phyloP scores from a whole-genome alignment of 2,329 filamentous ascomycete genomes.

The Aspergillus sclerotialis region DNA sequence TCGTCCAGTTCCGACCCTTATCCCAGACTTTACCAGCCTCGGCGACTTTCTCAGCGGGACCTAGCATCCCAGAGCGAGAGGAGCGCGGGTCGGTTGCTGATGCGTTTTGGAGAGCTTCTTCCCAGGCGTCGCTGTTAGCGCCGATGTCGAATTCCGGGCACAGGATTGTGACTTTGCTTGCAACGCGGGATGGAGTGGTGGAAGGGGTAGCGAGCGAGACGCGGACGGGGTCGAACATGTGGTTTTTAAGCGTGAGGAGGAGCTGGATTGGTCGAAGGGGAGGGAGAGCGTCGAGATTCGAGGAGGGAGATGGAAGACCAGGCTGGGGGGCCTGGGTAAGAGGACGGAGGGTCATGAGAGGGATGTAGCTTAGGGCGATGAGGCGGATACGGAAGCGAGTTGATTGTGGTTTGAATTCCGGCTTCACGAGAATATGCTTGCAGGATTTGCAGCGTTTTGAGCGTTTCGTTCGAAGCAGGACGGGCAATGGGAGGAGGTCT shows the following conservation, averaged over 20 bases:
- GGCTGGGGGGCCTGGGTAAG: constrained; percentile 41
- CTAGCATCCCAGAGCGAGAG: constrained; percentile 33
- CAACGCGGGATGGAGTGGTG: constrained; percentile 67
- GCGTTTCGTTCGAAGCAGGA: constrained; percentile 80
- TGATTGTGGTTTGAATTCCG: constrained; percentile 81
- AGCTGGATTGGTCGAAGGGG: constrained; percentile 61
- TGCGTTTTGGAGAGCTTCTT: constrained; percentile 67
- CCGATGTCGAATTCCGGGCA: constrained; percentile 93
- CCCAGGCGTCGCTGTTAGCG: constrained; percentile 88
- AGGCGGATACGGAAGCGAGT: constrained; percentile 90
- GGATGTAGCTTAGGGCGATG: constrained; percentile 81
- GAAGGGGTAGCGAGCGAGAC: constrained; percentile 82
- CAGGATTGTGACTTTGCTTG: constrained; percentile 77
- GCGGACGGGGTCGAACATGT: constrained; percentile 83
- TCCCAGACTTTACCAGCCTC: constrained; percentile 98
- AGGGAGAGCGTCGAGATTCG: constrained; percentile 41
- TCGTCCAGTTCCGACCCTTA: constrained; percentile 87
- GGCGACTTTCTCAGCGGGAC: constrained; percentile 47
- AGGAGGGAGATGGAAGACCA: constrained; percentile 16
- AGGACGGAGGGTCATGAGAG: constrained; percentile 62
- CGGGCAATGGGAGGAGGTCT: constrained; percentile 73
- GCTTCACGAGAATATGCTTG: constrained; percentile 90
- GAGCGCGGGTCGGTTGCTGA: constrained; percentile 37
- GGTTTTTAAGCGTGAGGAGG: constrained; percentile 85
- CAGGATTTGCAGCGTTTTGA: constrained; percentile 90